Evolutionary conservation across 2,329 filamentous ascomycete species (phyloP), one percentile per base, ranked within the genome.

Genomic region (Penicillium italicum): DNA sequence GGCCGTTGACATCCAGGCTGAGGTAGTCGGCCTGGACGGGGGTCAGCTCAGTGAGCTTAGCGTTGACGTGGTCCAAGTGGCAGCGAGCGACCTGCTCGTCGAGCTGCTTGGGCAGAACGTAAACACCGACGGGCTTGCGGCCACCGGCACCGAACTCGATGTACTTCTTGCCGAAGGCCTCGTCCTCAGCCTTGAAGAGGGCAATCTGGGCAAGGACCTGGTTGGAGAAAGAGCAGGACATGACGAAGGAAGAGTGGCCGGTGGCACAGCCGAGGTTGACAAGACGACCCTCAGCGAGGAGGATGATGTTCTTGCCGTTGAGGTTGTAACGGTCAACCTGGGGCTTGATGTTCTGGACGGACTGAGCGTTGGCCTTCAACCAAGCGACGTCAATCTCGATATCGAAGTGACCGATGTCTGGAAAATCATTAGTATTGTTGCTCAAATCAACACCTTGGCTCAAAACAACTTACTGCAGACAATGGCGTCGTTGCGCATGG

Each of bases 151-250:
- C 91, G 77, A 96, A 99, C 81, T 97, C 94, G 70, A 92, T 80
- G 82, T 97, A 96, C 85, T 97, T 97, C 80, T 90, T 82, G 79
- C 88, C 85, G 77, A 96, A 99, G 56, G 82, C 88, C 75, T 84
- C 85, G 76, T 97, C 92, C 71, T 88, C 83, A 72, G 86, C 88
- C 89, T 97, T 97, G 89, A 80, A 99, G 73, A 99, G 83, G 83
- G 96, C 88, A 82, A 99, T 97, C 84, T 99, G 94, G 67, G 94
- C 94, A 77, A 99, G 90, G 71, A 97, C 94, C 85, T 99, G 94
- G 89, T 99, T 99, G 85, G 92, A 96, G 89, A 99, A 99, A 64
- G 93, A 97, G 89, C 94, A 99, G 71, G 92, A 97, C 94, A 99
- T 97, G 84, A 99, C 94, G 80, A 99, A 99, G 50, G 93, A 97